Percentiles rank a stretch among this genome's conserved stretches.
These are phyloP conservation scores for Xylariaceae sp. DNA, from an alignment of 2,329 filamentous ascomycete species.

Conservation along the genomic window DNA sequence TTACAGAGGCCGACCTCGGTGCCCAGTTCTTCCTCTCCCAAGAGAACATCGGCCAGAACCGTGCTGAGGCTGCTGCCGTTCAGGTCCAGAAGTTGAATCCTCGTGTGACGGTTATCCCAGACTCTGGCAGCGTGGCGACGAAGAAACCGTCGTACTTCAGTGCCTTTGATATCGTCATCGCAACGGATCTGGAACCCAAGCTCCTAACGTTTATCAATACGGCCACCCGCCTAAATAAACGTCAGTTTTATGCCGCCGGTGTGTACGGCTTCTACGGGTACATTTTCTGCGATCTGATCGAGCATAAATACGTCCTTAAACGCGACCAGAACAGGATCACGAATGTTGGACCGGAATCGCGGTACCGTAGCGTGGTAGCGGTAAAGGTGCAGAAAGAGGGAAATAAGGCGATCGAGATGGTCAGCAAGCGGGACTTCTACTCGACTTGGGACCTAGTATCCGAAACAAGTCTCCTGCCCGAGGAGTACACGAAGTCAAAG, in stretches of 20 bases:
- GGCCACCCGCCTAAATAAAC: constrained; percentile 69
- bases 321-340: constrained; percentile 72
- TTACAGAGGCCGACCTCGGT: constrained; percentile 75
- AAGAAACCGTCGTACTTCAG: constrained; percentile 72
- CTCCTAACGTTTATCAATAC: constrained; percentile 78
- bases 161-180: constrained; percentile 79
- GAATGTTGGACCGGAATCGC: constrained; percentile 58
- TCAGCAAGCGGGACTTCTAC: constrained; percentile 89
- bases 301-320: constrained; percentile 85
- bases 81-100: constrained; percentile 84
- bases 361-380: constrained; percentile 69
- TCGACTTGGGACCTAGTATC: constrained; percentile 81
- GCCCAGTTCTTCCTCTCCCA: constrained; percentile 73
- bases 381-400: constrained; percentile 66
- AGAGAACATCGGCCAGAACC: constrained; percentile 71
- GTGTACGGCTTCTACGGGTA: constrained; percentile 90
- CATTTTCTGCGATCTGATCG: constrained; percentile 87
- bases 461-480: constrained; percentile 65
- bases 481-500: constrained; percentile 63
- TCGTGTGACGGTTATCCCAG: constrained; percentile 69
- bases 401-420: constrained; percentile 70
- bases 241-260: constrained; percentile 83
- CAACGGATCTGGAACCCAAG: constrained; percentile 75
- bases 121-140: constrained; percentile 59
- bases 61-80: constrained; percentile 73